Base-by-base conservation (phyloP, 768 basidiomycete genomes). In the Coprinopsis cinerea region DNA sequence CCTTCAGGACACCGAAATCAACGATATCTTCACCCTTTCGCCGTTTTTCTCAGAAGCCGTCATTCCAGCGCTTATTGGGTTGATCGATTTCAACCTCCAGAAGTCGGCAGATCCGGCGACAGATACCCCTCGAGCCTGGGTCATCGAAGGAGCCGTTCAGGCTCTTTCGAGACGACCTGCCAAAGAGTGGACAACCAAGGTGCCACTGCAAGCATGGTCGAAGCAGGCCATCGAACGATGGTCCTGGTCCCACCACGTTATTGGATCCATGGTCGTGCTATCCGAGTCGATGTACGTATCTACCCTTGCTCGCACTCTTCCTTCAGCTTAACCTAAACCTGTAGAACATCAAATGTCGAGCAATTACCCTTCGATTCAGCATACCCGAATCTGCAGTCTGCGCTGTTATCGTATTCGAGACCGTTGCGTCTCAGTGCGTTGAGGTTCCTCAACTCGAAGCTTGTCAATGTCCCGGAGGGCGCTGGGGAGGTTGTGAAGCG, bases 361-460 rank as follows among this genome's bases (percentile, higher is more conserved):
- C 55, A 54, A 23, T 51, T 75, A 22, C 58, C 72, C 1, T 69
- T 85, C 14, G 66, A 73, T 9, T 69, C 72, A 17, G 59, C 83
- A 2, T 88, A 87, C 54, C 62, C 72, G 0, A 57, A 59, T 20
- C 64, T 95, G 18, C 69, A 75, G 23, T 58, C 64, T 0, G 70
- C 81, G 17, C 63, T 96, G 1, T 67, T 87, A 2, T 94, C 92
- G 0, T 84, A 92, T 59, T 86, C 85, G 6, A 79, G 79, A 1
- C 49, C 68, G 1, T 68, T 88, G 4, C 82, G 95, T 11, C 68
- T 85, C 1, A 71, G 77, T 17, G 71, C 81, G 0, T 73, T 96
- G 5, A 76, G 78, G 20, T 67, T 93, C 5, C 77, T 90, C 14
- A 66, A 72, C 3, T 82, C 81, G 1, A 68, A 71, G 2, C 58